Base-by-base conservation (phyloP, 768 basidiomycete genomes). In the Trametopsis cervina region DNA sequence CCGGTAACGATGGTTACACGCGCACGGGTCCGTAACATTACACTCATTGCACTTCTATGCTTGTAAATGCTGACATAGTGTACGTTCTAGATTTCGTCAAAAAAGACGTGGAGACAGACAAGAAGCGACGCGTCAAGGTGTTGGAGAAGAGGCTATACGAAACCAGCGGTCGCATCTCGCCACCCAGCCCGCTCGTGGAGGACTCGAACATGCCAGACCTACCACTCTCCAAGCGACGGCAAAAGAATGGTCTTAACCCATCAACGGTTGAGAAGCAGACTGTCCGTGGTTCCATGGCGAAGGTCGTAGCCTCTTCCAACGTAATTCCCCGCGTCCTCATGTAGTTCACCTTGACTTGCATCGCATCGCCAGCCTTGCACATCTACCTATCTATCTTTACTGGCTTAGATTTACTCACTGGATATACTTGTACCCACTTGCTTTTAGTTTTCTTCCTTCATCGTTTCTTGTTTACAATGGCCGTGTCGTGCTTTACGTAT, bases 201-300 rank as follows among this genome's bases (percentile, higher is more conserved):
- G 76, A 73, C 20, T 65, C 66, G 24, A 66, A 66, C 26, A 60
- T 63, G 21, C 59, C 66, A 29, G 60, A 67, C 27, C 63, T 64
- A 12, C 67, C 62, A 22, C 65, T 76, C 17, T 56, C 62, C 12
- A 69, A 75, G 13, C 53, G 69, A 52, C 71, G 73, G 13, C 68
- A 71, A 46, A 65, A 67, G 1, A 69, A 63, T 4, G 62, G 65
- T 29, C 62, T 61, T 21, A 60, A 67, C n/a, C 64, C 42, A 49
- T 56, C 68, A 24, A 47, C 54, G 0, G 68, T 73, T 21, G 77
- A 81, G 44, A 76, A 73, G 57, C 67, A 69, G 25, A 65, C 74
- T 53, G 67, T 78, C 60, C 78, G 75, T 57, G 72, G 75, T 33
- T 74, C 78, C 17, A 75, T 79, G 72, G 68, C 70, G 15, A 77